phyloP scores from a whole-genome alignment of 108 stramenopile species.

The Thalassiosira profunda region DNA sequence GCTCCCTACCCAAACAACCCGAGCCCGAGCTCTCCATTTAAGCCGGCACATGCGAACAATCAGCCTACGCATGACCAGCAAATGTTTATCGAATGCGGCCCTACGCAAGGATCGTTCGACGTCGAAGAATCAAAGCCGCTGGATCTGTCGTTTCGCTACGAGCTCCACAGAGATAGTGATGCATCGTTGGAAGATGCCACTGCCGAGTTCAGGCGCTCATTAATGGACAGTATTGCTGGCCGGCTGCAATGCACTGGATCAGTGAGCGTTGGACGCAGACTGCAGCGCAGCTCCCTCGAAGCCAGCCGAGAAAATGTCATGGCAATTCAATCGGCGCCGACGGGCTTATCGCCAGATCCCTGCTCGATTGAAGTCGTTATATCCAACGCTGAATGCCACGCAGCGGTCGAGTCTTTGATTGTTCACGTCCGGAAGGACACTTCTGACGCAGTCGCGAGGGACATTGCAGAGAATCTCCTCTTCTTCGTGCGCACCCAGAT shows the following conservation, averaged over 20 bases:
- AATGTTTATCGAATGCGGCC: constrained; percentile 3
- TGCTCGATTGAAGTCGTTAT: constrained; percentile 14
- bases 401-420: constrained; percentile 32
- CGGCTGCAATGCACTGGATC: constrained; percentile 11
- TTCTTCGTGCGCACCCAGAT: constrained; percentile 28
- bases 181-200: constrained; percentile 2
- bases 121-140: constrained; percentile 14
- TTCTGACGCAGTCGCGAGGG: background rate
- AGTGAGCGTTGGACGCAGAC: constrained; percentile 3
- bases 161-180: constrained; percentile 29
- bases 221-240: constrained; percentile 25
- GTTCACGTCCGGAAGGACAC: constrained; percentile 15
- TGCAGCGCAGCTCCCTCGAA: background rate
- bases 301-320: constrained; percentile 7
- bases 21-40: background rate
- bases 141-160: constrained; percentile 28
- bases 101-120: background rate
- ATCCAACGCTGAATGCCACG: constrained; percentile 34
- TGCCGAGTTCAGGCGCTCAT: too few relatives aligned
- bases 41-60: background rate
- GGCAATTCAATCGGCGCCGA: constrained; percentile 19
- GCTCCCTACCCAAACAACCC: background rate
- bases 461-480: constrained; percentile 19
- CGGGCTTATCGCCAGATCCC: constrained; percentile 1
- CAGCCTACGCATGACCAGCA: background rate